These are phyloP conservation scores for Amborella trichopoda DNA, from an alignment of 164 flowering plant genomes.

Conservation along the genomic window DNA sequence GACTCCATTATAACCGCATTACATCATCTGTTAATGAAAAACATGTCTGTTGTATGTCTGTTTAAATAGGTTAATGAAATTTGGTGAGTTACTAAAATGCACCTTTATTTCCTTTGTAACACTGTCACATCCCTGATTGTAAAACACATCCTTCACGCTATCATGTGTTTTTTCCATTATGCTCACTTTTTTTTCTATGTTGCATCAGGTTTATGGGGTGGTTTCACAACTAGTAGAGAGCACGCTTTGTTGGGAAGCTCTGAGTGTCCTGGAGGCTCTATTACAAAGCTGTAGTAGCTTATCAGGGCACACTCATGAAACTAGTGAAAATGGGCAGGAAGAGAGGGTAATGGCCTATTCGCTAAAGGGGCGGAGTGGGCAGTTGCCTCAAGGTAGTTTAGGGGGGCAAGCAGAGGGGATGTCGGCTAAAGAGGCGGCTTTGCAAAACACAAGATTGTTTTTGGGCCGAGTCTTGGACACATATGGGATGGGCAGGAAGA, in stretches of 20 bases:
- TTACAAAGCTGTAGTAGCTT: constrained; percentile 86
- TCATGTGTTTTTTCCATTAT: too few species aligned
- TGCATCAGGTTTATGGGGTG: constrained; percentile 90
- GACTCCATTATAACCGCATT: too few species aligned
- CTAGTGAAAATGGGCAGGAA: constrained; percentile 63
- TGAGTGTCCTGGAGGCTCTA: constrained; percentile 91
- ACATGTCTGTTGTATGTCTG: too few species aligned
- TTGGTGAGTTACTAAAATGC: too few species aligned
- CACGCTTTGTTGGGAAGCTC: constrained; percentile 93
- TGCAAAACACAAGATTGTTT: constrained; percentile 81
- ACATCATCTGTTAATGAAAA: too few species aligned
- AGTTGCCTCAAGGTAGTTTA: constrained; percentile 30
- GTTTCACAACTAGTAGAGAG: constrained; percentile 97
- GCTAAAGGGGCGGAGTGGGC: constrained; percentile 92
- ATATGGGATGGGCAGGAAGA: constrained; percentile 77
- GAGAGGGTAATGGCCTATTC: constrained; percentile 48
- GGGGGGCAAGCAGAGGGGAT: constrained; percentile 24
- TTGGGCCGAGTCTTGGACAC: constrained; percentile 86
- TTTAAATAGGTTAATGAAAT: too few species aligned
- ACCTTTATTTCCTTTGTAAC: too few species aligned
- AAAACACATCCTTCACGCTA: too few species aligned
- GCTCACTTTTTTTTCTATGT: too few species aligned
- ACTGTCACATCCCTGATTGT: too few species aligned
- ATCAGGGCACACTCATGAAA: constrained; percentile 50
- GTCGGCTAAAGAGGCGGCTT: constrained; percentile 59